phyloP scores from a whole-genome alignment of 306 rosid species.

The Cicer arietinum region DNA sequence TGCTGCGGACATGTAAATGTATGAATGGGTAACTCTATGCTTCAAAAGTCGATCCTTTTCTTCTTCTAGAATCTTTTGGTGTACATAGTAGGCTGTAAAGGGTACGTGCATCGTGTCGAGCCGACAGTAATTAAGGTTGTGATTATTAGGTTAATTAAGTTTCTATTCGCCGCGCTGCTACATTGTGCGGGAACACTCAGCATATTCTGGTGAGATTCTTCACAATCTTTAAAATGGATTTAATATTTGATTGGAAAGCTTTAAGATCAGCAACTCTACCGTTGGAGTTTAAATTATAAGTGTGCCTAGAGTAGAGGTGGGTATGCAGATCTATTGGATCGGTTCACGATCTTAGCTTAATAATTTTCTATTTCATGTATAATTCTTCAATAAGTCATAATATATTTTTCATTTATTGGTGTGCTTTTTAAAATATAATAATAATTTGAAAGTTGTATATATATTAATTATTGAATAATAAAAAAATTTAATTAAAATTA shows the following conservation, averaged over 20 bases:
- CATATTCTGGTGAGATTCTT: not conserved
- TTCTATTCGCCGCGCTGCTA: not conserved
- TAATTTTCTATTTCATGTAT: no score
- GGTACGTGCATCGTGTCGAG: not conserved
- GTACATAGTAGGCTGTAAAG: not conserved
- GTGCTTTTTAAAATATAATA: no score
- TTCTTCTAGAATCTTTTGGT: not conserved
- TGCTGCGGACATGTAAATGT: not conserved
- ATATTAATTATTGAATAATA: no score
- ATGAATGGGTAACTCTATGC: not conserved
- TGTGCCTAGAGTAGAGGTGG: not conserved
- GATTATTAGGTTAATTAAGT: not conserved
- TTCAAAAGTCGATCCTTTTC: not conserved
- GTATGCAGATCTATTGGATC: not conserved
- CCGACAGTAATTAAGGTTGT: not conserved
- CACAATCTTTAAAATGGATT: not conserved
- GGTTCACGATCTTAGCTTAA: not conserved
- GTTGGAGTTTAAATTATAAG: not conserved
- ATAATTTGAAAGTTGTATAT: no score
- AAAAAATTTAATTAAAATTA: no score
- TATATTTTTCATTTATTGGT: no score
- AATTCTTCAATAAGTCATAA: no score
- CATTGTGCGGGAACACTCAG: constrained; percentile 1
- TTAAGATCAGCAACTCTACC: not conserved
- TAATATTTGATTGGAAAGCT: not conserved